Evolutionary conservation across 495 filamentous ascomycete species (phyloP).

Genomic region (Hyaloscypha finlandica): DNA sequence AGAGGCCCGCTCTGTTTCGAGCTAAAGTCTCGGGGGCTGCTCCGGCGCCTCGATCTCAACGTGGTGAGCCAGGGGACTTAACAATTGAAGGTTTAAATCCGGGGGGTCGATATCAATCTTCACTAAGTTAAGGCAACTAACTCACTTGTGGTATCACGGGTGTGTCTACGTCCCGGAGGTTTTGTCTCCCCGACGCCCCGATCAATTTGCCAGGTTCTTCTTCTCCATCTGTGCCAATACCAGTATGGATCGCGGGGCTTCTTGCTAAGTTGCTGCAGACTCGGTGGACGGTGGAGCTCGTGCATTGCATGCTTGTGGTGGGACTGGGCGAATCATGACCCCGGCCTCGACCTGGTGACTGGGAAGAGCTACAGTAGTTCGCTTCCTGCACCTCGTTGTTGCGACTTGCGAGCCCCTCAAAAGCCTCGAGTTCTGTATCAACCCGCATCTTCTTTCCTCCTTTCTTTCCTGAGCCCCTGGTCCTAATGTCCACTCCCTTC

Average conservation of each 20-base stretch:
- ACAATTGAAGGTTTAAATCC: neutral
- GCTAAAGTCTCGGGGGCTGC: too few species aligned
- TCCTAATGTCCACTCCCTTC: neutral
- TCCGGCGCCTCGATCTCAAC: neutral
- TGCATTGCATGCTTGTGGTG: neutral
- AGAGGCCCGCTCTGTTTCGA: too few species aligned
- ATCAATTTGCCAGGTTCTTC: neutral
- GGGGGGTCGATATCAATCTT: neutral
- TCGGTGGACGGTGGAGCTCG: neutral
- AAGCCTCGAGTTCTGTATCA: neutral
- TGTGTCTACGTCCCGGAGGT: neutral
- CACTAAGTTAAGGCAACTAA: neutral
- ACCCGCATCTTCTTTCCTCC: neutral
- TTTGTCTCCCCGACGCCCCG: neutral
- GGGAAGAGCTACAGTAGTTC: neutral
- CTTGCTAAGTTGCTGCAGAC: neutral
- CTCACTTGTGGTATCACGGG: neutral
- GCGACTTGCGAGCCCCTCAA: neutral
- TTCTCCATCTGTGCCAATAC: neutral
- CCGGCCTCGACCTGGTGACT: neutral
- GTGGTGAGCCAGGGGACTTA: neutral
- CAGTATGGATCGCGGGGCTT: neutral
- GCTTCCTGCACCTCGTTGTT: neutral
- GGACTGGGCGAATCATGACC: neutral
- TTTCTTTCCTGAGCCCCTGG: neutral